A percentile compares a stretch with the other conserved stretches of the same genome.
phyloP scores from a whole-genome alignment of 148 eudicot species.

The Fagopyrum esculentum region DNA sequence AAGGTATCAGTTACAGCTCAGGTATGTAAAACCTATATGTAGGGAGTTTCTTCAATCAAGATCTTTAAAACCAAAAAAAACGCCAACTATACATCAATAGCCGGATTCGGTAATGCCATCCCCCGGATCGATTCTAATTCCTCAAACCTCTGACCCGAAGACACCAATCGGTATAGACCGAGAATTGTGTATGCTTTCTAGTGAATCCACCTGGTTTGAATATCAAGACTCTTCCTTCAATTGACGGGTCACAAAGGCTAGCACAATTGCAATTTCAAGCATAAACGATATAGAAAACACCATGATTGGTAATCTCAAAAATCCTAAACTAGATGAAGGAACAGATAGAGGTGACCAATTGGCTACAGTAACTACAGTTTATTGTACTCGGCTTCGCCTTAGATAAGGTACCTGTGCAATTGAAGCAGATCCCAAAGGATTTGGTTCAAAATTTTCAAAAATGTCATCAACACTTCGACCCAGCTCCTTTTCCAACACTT shows the following conservation, averaged over 20 bases:
- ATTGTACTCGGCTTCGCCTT: not conserved
- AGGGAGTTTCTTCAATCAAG: not conserved
- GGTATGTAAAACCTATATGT: not conserved
- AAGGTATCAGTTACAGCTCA: not conserved
- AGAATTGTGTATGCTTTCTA: not conserved
- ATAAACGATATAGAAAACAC: not conserved
- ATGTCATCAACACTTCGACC: constrained; percentile 60
- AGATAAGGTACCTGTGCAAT: constrained; percentile 80
- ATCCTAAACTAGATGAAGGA: not conserved
- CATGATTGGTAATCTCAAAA: not conserved
- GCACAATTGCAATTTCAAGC: not conserved
- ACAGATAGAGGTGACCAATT: not conserved
- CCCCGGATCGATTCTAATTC: not conserved
- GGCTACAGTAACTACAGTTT: not conserved
- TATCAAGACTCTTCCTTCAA: not conserved
- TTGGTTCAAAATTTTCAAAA: constrained; percentile 62
- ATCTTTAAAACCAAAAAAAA: not conserved
- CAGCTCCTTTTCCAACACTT: constrained; percentile 67
- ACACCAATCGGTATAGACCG: not conserved
- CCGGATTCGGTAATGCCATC: not conserved
- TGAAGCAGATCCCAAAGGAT: constrained; percentile 94
- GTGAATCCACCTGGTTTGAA: not conserved
- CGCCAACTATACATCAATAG: not conserved
- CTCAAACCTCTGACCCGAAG: not conserved
- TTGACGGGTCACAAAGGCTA: not conserved